phyloP scores from a whole-genome alignment of 139 green algal genomes.

The Chlamydomonas incerta region DNA sequence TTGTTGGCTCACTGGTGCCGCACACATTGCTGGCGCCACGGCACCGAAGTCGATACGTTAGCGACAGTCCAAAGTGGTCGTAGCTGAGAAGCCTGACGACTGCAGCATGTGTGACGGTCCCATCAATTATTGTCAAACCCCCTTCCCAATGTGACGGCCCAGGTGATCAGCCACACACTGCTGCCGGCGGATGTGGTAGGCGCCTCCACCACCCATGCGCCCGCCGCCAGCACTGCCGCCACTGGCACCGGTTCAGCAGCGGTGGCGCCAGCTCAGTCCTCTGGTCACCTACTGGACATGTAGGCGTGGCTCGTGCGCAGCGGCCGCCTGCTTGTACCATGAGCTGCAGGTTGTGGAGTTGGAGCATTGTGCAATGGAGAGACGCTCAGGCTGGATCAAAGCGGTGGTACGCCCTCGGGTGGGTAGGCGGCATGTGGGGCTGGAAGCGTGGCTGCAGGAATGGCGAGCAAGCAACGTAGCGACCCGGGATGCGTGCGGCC shows the following conservation, averaged over 20 bases:
- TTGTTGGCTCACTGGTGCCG: not conserved
- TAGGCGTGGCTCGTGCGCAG: not conserved
- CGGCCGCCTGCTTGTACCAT: too few species aligned
- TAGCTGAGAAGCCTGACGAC: not conserved
- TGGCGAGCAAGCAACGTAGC: too few species aligned
- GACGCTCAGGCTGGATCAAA: too few species aligned
- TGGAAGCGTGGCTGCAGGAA: too few species aligned
- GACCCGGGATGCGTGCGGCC: too few species aligned
- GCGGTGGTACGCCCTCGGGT: too few species aligned
- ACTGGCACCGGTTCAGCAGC: not conserved
- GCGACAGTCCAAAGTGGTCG: not conserved
- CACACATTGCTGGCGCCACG: too few species aligned
- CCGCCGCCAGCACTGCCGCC: not conserved
- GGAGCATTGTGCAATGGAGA: too few species aligned
- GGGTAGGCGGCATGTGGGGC: too few species aligned
- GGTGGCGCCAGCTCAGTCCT: not conserved
- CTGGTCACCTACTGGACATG: slow-evolving; percentile 4
- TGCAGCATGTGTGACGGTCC: not conserved
- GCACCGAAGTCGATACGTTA: too few species aligned
- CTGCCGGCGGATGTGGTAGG: not conserved
- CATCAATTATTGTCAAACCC: not conserved
- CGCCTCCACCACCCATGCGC: not conserved
- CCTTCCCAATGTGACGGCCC: not conserved
- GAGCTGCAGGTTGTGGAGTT: too few species aligned
- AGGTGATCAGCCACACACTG: slow-evolving; percentile 3